phyloP scores from a whole-genome alignment of 768 basidiomycete genomes.

The Porpolomopsis calyptriformis region DNA sequence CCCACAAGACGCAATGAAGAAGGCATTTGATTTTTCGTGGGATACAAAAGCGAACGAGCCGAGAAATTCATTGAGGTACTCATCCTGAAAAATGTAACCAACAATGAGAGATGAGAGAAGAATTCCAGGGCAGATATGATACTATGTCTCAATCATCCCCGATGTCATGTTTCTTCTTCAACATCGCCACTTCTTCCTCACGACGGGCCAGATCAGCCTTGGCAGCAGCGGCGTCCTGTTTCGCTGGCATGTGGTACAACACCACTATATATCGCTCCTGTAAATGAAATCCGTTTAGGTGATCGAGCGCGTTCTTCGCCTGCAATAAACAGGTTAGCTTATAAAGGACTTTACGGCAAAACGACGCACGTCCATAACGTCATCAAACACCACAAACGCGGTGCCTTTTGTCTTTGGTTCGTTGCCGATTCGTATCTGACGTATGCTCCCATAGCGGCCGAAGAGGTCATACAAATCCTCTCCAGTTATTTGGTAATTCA shows the following conservation, averaged over 20 bases:
- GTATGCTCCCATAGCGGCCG: slow-evolving; percentile 92
- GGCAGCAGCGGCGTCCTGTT: slow-evolving; percentile 86
- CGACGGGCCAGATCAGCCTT: slow-evolving; percentile 86
- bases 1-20: no score
- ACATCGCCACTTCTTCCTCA: slow-evolving; percentile 79
- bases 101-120: background rate
- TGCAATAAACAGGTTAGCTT: slow-evolving; percentile 22
- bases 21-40: no score
- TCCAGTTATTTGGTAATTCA: slow-evolving; percentile 87
- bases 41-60: background rate
- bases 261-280: slow-evolving; percentile 99
- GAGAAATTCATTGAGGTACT: background rate
- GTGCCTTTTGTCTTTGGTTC: slow-evolving; percentile 91
- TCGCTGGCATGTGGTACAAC: slow-evolving; percentile 95
- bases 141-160: slow-evolving; percentile 47
- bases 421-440: slow-evolving; percentile 90
- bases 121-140: slow-evolving; percentile 2
- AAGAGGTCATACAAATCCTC: slow-evolving; percentile 96
- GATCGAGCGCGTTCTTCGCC: slow-evolving; percentile 95
- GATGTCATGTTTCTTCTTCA: slow-evolving; percentile 83
- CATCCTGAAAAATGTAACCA: background rate
- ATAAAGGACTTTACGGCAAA: background rate
- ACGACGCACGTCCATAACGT: slow-evolving; percentile 81
- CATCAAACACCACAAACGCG: slow-evolving; percentile 93
- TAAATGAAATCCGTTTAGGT: slow-evolving; percentile 95